A percentile compares a stretch with the other conserved stretches of the same genome.
phyloP scores from a whole-genome alignment of 2,329 filamentous ascomycete species.

The Aspergillus calidoustus region DNA sequence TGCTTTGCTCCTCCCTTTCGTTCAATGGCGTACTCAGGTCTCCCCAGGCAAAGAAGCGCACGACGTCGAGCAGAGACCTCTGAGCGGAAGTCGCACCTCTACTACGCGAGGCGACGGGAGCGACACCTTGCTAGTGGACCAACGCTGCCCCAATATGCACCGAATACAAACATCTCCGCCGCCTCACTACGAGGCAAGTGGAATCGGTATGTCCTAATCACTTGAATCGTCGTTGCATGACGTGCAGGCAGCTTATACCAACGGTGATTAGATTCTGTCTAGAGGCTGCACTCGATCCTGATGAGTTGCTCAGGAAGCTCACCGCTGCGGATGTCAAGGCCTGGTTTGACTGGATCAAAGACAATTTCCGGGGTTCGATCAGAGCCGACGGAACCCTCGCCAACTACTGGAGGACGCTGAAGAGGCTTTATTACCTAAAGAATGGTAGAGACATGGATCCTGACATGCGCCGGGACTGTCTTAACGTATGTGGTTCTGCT shows the following conservation, averaged over 20 bases:
- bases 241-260: neutral
- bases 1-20: constrained; percentile 5
- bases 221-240: constrained; percentile 1
- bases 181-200: constrained; percentile 23
- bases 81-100: constrained; percentile 20
- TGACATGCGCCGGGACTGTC: constrained; percentile 12
- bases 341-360: constrained; percentile 27
- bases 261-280: constrained; percentile 21
- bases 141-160: constrained; percentile 20
- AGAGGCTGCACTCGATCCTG: constrained; percentile 16
- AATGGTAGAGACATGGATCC: constrained; percentile 12
- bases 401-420: constrained; percentile 26
- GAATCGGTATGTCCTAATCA: constrained; percentile 16
- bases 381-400: constrained; percentile 21
- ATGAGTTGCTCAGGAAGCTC: constrained; percentile 19
- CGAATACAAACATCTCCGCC: constrained; percentile 22
- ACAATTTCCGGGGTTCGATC: constrained; percentile 22
- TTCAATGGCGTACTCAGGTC: constrained; percentile 18
- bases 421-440: constrained; percentile 25
- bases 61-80: constrained; percentile 8
- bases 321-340: constrained; percentile 21
- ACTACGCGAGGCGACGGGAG: constrained; percentile 20
- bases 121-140: constrained; percentile 16
- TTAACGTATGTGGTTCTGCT: constrained; percentile 12
- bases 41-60: constrained; percentile 16